Base-by-base conservation (phyloP, 768 basidiomycete genomes). In the Boletus huronensis region DNA sequence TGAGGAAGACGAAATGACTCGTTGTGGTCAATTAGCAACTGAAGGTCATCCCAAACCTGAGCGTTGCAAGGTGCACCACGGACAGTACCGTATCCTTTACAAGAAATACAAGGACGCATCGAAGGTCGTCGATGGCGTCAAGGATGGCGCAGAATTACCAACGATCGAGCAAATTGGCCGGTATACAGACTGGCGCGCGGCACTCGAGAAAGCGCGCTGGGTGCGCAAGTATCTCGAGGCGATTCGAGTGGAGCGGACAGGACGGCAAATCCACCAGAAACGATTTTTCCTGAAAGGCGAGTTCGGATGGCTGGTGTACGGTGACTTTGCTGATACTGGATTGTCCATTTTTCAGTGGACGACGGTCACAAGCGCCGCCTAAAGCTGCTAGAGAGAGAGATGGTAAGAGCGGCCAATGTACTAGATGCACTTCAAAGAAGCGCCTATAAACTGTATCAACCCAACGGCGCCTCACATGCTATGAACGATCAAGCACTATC, bases 251-350 rank as follows among this genome's bases (percentile, higher is more conserved):
- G 73, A 74, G 46, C 64, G 61, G 43, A 53, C 58, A 0, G 73
- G 74, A 0, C 55, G 71, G 28, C 58, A 66, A 1, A 62, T 73
- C 25, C 73, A 74, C 34, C 57, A 60, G 7, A 58, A 42, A n/a
- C 62, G 71, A 3, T 74, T 73, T 55, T 70, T 72, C 36, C 42
- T 72, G 6, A 70, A 71, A 59, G 60, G 72, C 63, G 32, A 13
- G 64, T 55, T 23, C 9, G 43, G 10, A 10, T 28, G 17, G 9
- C 3, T 10, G n/a, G 9, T 7, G 25, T 26, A n/a, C 9, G 9
- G 8, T n/a, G 23, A 8, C 8, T 32, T 16, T 28, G 13, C 14
- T 58, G 31, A 57, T 26, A 19, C 6, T 10, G 9, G 25, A 10
- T 25, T 46, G 1, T 23, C 31, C n/a, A 28, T 28, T 21, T 21